Conservation (phyloP, 2,329 filamentous ascomycete genomes). For the Penicillium concentricum region DNA sequence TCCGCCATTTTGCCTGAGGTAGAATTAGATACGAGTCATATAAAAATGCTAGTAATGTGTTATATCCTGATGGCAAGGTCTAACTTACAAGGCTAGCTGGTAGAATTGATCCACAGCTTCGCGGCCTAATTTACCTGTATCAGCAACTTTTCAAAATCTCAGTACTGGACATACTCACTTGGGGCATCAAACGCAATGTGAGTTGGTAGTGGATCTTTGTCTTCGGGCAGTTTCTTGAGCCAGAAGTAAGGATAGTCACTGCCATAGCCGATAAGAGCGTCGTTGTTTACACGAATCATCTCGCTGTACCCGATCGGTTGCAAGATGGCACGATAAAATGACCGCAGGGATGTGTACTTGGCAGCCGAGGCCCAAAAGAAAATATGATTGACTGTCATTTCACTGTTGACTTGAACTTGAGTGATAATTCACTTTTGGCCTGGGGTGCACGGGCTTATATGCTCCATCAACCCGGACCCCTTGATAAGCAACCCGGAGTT, state of each 20-base stretch:
- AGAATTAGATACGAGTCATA: not conserved
- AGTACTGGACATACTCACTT: not conserved
- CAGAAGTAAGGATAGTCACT: constrained; percentile 4
- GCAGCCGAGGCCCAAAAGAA: constrained; percentile 1
- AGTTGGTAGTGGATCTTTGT: not conserved
- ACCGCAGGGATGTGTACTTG: not conserved
- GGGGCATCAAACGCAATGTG: constrained; percentile 4
- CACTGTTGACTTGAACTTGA: not conserved
- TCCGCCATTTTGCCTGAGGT: not conserved
- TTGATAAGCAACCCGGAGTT: constrained; percentile 1
- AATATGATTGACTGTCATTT: constrained; percentile 7
- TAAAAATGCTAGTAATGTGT: not conserved
- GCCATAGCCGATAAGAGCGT: constrained; percentile 1
- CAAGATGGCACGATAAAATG: not conserved
- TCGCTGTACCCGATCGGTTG: constrained; percentile 1
- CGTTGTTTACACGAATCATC: not conserved
- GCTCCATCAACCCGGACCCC: not conserved
- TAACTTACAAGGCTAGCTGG: constrained; percentile 1
- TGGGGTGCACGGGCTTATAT: not conserved
- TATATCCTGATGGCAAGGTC: not conserved
- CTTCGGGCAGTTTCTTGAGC: not conserved
- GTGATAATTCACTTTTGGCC: not conserved
- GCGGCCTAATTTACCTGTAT: not conserved
- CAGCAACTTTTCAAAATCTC: not conserved
- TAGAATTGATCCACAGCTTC: constrained; percentile 7